Conservation (phyloP, 148 eudicot species). For the Rhododendron simsii region DNA sequence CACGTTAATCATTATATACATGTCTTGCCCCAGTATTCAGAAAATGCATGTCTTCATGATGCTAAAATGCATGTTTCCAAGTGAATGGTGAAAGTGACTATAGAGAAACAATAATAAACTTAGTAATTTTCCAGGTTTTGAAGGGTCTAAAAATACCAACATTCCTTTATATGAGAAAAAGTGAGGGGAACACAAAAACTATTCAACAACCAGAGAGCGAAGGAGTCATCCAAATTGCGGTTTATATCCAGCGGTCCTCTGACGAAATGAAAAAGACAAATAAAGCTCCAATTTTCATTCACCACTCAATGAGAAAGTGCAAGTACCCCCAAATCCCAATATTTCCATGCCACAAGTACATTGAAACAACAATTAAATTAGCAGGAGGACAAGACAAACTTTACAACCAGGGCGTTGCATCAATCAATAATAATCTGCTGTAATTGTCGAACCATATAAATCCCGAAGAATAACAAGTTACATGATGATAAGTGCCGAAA, state of each 20-base stretch:
- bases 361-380: background rate
- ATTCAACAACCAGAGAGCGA: background rate
- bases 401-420: background rate
- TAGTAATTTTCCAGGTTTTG: background rate
- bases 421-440: background rate
- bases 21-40: background rate
- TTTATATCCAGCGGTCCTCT: background rate
- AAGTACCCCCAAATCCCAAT: background rate
- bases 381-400: background rate
- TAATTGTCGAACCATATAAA: background rate
- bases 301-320: background rate
- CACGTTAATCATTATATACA: background rate
- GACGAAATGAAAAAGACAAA: background rate
- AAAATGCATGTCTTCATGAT: background rate
- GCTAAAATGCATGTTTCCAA: background rate
- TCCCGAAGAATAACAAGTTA: too few species aligned
- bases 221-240: background rate
- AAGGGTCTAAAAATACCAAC: background rate
- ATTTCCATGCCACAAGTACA: background rate
- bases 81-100: background rate
- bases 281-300: constrained; percentile 1
- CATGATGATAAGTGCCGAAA: background rate
- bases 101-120: background rate
- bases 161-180: background rate
- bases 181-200: background rate